Evolutionary conservation across 192 early-diverging fungal species (phyloP).

Genomic region (Thamnidium elegans): DNA sequence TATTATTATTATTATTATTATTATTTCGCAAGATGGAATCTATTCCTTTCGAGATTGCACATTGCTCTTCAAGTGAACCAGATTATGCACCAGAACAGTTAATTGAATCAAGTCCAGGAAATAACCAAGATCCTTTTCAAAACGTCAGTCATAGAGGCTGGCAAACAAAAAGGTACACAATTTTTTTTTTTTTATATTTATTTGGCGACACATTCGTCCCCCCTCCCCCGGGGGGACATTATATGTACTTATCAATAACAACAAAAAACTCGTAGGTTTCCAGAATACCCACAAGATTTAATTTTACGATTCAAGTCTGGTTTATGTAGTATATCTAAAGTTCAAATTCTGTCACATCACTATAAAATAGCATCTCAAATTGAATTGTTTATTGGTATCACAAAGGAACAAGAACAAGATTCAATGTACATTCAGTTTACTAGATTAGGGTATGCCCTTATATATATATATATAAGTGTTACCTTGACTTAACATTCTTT

Average conservation of each 20-base stretch:
- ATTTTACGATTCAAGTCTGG: slow-evolving; percentile 57
- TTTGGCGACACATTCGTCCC: too few relatives aligned
- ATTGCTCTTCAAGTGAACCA: slow-evolving; percentile 41
- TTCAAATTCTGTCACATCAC: slow-evolving; percentile 75
- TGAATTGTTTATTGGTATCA: slow-evolving; percentile 63
- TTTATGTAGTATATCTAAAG: slow-evolving; percentile 54
- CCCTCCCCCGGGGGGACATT: too few relatives aligned
- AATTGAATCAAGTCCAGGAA: slow-evolving; percentile 17
- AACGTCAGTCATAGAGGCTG: slow-evolving; percentile 42
- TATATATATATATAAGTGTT: background rate
- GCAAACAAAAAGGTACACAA: slow-evolving; percentile 45
- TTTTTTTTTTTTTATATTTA: too few relatives aligned
- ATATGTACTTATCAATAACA: background rate
- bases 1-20: slow-evolving; percentile 1
- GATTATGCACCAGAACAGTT: slow-evolving; percentile 42
- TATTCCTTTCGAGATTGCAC: slow-evolving; percentile 22
- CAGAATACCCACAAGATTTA: slow-evolving; percentile 64
- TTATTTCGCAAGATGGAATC: slow-evolving; percentile 1
- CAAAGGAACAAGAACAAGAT: slow-evolving; percentile 14
- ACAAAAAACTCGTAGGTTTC: slow-evolving; percentile 3
- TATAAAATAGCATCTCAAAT: slow-evolving; percentile 74
- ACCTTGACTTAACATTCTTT: background rate
- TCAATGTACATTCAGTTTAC: slow-evolving; percentile 37
- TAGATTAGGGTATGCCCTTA: slow-evolving; percentile 43
- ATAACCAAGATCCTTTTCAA: slow-evolving; percentile 5